These are phyloP conservation scores for Globisporangium perplexum DNA, from an alignment of 352 stramenopile genomes.

Conservation along the genomic window DNA sequence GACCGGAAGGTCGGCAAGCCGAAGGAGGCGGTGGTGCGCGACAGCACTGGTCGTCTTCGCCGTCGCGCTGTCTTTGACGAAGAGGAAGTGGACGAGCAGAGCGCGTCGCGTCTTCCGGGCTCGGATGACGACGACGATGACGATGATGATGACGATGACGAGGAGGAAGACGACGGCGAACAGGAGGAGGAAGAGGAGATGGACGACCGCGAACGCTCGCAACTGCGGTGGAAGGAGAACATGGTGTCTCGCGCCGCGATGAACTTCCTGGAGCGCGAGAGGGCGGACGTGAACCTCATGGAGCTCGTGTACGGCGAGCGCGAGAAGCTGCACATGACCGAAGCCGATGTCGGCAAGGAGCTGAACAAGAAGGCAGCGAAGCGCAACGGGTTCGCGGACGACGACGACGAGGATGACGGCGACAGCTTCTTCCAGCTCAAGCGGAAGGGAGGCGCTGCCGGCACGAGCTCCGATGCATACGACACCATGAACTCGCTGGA, in stretches of 20 bases:
- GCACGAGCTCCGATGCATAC: constrained; percentile 36
- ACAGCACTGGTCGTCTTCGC: constrained; percentile 65
- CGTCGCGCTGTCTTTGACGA: constrained; percentile 78
- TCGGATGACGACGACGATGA: constrained; percentile 42
- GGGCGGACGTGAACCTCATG: constrained; percentile 85
- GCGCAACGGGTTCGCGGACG: not conserved
- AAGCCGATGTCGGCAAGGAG: constrained; percentile 62
- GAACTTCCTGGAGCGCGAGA: constrained; percentile 83
- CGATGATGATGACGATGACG: constrained; percentile 41
- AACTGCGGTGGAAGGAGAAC: constrained; percentile 85
- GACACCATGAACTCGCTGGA: constrained; percentile 72
- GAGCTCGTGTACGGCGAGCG: constrained; percentile 88
- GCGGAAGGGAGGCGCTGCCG: constrained; percentile 30
- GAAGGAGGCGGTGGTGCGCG: constrained; percentile 58
- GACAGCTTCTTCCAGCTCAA: constrained; percentile 79
- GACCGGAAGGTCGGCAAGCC: constrained; percentile 50
- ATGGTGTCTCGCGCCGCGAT: constrained; percentile 78
- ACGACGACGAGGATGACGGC: constrained; percentile 47
- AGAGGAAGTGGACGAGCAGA: constrained; percentile 20
- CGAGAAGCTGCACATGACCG: constrained; percentile 77
- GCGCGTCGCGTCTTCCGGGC: constrained; percentile 1
- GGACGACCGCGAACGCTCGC: constrained; percentile 47
- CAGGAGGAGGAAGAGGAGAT: constrained; percentile 27
- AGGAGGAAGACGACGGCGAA: constrained; percentile 37
- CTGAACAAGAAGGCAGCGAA: constrained; percentile 22